Evolutionary conservation across 371 early-diverging fungal species (phyloP).

Genomic region (Conidiobolus incongruus): DNA sequence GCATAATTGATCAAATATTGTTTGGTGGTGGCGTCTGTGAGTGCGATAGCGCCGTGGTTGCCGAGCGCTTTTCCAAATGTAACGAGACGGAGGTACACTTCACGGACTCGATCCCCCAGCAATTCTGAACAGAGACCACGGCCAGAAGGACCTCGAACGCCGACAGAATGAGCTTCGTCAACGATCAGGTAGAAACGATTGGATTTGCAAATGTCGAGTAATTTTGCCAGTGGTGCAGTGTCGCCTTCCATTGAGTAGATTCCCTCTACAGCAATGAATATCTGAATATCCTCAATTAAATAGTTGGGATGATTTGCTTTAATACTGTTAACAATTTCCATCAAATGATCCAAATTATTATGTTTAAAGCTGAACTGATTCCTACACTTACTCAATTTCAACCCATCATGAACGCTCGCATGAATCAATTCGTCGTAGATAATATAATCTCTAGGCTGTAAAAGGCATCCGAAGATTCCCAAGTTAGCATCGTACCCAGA

Average conservation of each 20-base stretch:
- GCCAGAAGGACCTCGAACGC: slow-evolving; percentile 41
- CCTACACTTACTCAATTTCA: slow-evolving; percentile 28
- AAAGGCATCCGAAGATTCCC: slow-evolving; percentile 34
- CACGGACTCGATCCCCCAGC: slow-evolving; percentile 27
- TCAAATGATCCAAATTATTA: slow-evolving; percentile 30
- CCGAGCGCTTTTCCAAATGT: slow-evolving; percentile 73
- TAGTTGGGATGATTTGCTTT: slow-evolving; percentile 8
- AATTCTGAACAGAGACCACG: slow-evolving; percentile 25
- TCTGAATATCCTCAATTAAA: slow-evolving; percentile 13
- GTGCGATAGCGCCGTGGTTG: slow-evolving; percentile 53
- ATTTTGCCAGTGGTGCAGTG: slow-evolving; percentile 34
- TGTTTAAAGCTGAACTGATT: slow-evolving; percentile 28
- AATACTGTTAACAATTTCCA: slow-evolving; percentile 8
- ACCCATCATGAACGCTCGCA: slow-evolving; percentile 65
- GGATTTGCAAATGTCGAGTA: slow-evolving; percentile 22
- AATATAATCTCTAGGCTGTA: slow-evolving; percentile 37
- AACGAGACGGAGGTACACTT: slow-evolving; percentile 47
- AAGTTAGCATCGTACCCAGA: slow-evolving; percentile 71
- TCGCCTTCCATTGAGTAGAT: slow-evolving; percentile 78
- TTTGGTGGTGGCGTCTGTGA: slow-evolving; percentile 30
- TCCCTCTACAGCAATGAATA: slow-evolving; percentile 50
- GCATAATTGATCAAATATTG: slow-evolving; percentile 62
- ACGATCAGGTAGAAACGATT: slow-evolving; percentile 13
- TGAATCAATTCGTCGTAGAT: slow-evolving; percentile 54
- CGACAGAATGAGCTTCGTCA: slow-evolving; percentile 60